A percentile compares a stretch with the other conserved stretches of the same genome.
phyloP scores from a whole-genome alignment of 2,329 filamentous ascomycete species.

The Colletotrichum truncatum region DNA sequence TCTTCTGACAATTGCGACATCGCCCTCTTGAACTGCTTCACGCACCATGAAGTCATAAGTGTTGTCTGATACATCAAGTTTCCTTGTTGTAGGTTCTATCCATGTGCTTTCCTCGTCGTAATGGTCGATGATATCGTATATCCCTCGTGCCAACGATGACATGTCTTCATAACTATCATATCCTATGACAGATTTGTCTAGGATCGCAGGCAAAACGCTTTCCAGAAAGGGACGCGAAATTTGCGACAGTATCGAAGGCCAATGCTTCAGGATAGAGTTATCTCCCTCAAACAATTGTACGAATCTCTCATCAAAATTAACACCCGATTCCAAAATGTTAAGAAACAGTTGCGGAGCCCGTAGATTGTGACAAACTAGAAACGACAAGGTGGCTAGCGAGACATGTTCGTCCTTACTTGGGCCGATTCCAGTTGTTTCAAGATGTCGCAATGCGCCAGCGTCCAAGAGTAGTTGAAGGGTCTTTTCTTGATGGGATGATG shows the following conservation, averaged over 20 bases:
- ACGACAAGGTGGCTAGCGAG: conserved; percentile 17
- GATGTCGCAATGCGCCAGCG: conserved; percentile 25
- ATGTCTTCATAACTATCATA: background rate
- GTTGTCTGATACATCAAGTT: background rate
- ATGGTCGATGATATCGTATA: background rate
- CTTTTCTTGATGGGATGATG: conserved; percentile 23
- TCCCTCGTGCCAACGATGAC: background rate
- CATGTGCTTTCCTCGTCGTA: background rate
- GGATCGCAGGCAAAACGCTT: background rate
- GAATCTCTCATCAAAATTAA: background rate
- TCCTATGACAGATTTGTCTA: background rate
- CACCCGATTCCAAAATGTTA: background rate
- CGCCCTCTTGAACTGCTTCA: background rate
- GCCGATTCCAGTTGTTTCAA: background rate
- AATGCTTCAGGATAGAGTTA: background rate
- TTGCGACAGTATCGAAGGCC: background rate
- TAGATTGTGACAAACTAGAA: conserved; percentile 11
- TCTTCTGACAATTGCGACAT: conserved; percentile 5
- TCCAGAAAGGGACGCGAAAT: background rate
- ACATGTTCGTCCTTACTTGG: background rate
- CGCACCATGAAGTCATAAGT: background rate
- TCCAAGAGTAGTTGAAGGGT: conserved; percentile 40
- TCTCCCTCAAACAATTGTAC: background rate
- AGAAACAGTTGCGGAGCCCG: background rate
- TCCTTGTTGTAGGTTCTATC: background rate